These are phyloP conservation scores for Trichoderma cornu-damae DNA, from an alignment of 2,329 filamentous ascomycete genomes.

Conservation along the genomic window DNA sequence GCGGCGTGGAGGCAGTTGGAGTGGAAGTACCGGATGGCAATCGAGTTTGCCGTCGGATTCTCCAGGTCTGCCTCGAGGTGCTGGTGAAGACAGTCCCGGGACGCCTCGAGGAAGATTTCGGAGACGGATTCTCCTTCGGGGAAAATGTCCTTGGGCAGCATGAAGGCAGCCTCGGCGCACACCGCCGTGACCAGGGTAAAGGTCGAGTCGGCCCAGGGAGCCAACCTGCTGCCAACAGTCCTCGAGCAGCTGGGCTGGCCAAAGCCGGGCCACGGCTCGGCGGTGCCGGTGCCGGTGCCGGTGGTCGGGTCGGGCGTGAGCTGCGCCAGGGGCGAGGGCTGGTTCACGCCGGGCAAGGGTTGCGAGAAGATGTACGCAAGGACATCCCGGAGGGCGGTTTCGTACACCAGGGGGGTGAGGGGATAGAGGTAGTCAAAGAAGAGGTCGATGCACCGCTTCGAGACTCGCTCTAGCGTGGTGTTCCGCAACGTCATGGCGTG, in stretches of 20 bases:
- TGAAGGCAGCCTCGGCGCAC: slow-evolving; percentile 39
- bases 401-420: slow-evolving; percentile 39
- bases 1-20: slow-evolving; percentile 42
- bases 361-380: slow-evolving; percentile 31
- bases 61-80: slow-evolving; percentile 41
- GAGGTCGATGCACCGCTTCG: slow-evolving; percentile 35
- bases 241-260: slow-evolving; percentile 10
- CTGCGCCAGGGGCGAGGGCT: slow-evolving; percentile 15
- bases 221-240: slow-evolving; percentile 19
- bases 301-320: slow-evolving; percentile 15
- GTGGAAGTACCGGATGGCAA: slow-evolving; percentile 42
- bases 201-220: slow-evolving; percentile 34
- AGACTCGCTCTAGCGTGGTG: slow-evolving; percentile 25
- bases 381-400: slow-evolving; percentile 36
- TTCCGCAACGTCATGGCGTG: slow-evolving; percentile 25
- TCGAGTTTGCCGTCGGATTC: slow-evolving; percentile 38
- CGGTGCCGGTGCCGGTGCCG: slow-evolving; percentile 15
- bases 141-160: slow-evolving; percentile 38
- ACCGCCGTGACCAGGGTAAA: slow-evolving; percentile 42
- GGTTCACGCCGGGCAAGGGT: slow-evolving; percentile 14
- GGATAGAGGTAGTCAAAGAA: slow-evolving; percentile 42
- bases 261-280: slow-evolving; percentile 16
- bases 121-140: slow-evolving; percentile 35
- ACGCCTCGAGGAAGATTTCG: slow-evolving; percentile 37
- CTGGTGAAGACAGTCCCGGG: slow-evolving; percentile 34